phyloP scores from a whole-genome alignment of 2,329 filamentous ascomycete species.

The Aspergillus carbonarius region DNA sequence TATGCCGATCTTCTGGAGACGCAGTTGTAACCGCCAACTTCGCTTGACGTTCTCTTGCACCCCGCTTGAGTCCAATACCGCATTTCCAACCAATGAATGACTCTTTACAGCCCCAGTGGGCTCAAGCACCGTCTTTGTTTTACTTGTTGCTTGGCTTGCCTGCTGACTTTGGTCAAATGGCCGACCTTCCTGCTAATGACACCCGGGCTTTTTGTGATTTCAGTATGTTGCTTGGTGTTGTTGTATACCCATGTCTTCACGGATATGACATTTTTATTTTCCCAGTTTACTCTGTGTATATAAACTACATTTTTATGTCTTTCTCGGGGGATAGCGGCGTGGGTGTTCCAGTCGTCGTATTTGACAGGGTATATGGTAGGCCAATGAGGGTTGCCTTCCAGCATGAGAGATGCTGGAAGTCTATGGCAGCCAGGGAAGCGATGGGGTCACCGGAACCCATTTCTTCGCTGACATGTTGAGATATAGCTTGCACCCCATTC shows the following conservation, averaged over 20 bases:
- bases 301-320: constrained; percentile 18
- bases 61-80: background rate
- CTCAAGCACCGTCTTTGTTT: background rate
- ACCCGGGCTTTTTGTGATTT: background rate
- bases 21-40: constrained; percentile 15
- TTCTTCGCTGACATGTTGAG: background rate
- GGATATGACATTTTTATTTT: constrained; percentile 10
- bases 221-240: constrained; percentile 17
- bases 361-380: background rate
- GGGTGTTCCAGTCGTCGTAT: constrained; percentile 13
- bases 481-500: background rate
- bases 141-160: background rate
- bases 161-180: background rate
- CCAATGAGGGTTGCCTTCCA: background rate
- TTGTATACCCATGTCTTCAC: constrained; percentile 23
- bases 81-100: background rate
- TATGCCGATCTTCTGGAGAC: constrained; percentile 48
- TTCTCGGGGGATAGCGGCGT: background rate
- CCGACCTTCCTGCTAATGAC: background rate
- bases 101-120: background rate
- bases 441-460: background rate
- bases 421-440: background rate
- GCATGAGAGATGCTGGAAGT: constrained; percentile 1
- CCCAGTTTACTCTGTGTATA: constrained; percentile 22
- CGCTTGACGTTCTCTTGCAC: background rate